Percentiles rank a stretch among this genome's conserved stretches.
phyloP scores from a whole-genome alignment of 768 basidiomycete genomes.

The Daedaleopsis sinensis region DNA sequence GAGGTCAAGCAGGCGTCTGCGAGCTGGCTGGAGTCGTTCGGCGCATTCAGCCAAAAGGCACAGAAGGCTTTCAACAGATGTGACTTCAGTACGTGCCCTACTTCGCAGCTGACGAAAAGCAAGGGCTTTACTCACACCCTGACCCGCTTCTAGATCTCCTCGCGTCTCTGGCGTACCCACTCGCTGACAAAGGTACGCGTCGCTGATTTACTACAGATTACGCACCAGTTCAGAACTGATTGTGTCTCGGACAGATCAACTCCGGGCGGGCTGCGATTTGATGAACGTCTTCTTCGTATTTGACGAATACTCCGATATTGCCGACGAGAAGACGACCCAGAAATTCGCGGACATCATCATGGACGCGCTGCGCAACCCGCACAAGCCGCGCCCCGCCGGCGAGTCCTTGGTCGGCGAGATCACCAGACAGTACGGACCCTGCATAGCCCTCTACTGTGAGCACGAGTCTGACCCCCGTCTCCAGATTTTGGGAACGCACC shows the following conservation, averaged over 20 bases:
- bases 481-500: conserved; percentile 24
- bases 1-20: conserved; percentile 28
- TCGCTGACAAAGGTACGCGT: conserved; percentile 1
- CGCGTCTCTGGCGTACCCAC: conserved; percentile 14
- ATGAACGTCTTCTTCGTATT: conserved; percentile 34
- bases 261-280: conserved; percentile 22
- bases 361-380: conserved; percentile 28
- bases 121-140: background rate
- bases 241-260: background rate
- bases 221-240: background rate
- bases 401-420: conserved; percentile 29
- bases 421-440: conserved; percentile 23
- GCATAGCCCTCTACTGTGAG: background rate
- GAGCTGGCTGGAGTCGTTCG: conserved; percentile 31
- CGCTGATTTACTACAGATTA: no score
- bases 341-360: conserved; percentile 24
- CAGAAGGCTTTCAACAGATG: conserved; percentile 32
- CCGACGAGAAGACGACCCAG: conserved; percentile 7
- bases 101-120: background rate
- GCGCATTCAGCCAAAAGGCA: conserved; percentile 27
- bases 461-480: background rate
- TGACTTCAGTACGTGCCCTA: conserved; percentile 25
- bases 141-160: conserved; percentile 8
- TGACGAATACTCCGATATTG: conserved; percentile 30
- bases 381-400: conserved; percentile 21